Base-by-base conservation (phyloP, 805 yeast species). In the Hagleromyces aurorensis region DNA sequence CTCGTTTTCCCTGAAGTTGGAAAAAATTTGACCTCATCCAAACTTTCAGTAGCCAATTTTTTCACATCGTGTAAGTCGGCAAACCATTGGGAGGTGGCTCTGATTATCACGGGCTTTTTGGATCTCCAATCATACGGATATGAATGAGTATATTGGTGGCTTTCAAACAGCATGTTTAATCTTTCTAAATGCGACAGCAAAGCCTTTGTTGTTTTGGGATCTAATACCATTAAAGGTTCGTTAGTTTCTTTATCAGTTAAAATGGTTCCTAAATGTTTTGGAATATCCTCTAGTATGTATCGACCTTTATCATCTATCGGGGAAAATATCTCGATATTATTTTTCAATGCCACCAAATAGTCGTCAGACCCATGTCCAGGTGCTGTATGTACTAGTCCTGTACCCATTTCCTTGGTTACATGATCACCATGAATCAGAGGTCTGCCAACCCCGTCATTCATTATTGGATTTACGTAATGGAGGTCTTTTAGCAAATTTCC, bases 341-440 rank as follows among this genome's bases (percentile, higher is more conserved):
- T 58, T 13, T 62, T 55, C 34, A 69, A 54, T 19, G 94, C 89
- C 19, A 79, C 66, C 6, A 78, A 47, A 50, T 83, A 87, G 61
- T 91, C 99, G 43, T 91, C 98, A 46, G 76, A 72, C 46, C 99
- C 99, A 53, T 91, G 98, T 0, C 96, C 97, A 2, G 98, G 97
- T 0, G 98, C 97, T 13, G 85, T 81, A 51, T 91, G 99, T 1
- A 91, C 99, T 9, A 91, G 60, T 2, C 98, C 99, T 0, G 98
- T 84, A 55, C 99, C 99, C 0, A 91, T 75, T 1, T 69, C 43
- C 34, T 71, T 70, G 1, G 84, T 74, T 8, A 93, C 97, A 55
- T 87, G 94, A 31, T 69, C 72, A 4, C 91, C 96, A 34, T 73
- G 77, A 3, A 89, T 38, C 3, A 89, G 58, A 0, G 94, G 94